Base-by-base conservation (phyloP, 2,329 filamentous ascomycete genomes). In the Fusarium camptoceras region DNA sequence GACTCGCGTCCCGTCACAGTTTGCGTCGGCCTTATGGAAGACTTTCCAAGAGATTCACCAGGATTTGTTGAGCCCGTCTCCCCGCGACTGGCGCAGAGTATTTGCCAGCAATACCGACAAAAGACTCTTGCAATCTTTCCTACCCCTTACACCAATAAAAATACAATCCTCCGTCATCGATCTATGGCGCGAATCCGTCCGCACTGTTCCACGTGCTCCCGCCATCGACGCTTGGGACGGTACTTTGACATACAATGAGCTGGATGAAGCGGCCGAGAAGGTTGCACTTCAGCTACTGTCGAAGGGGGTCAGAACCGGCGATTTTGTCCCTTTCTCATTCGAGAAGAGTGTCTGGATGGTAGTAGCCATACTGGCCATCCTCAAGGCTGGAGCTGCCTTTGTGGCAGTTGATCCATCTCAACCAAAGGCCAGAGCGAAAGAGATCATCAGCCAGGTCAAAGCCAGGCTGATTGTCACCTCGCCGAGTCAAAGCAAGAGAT, bases 301-400 rank as follows among this genome's bases (percentile, higher is more conserved):
- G 27, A 53, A 53, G 24, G 49, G 48, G 18, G 49, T 53, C 49
- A 53, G 31, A 28, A 37, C 24, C 1, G 31, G 49, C 8, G 49
- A 39, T 0, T 53, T 53, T 28, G 49, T 53, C 18, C 49, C 49
- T 39, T 53, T 53, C 6, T 53, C 49, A 53, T 53, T 53, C 14
- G 49, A 53, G 24, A 53, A 53, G 14, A 53, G 31, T 39, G 49
- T 28, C 49, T 53, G 34, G 49, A 39, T 53, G 49, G 34, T 41
- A 28, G 34, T 53, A 28, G 31, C 49, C 28, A 20, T 53, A 28
- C 24, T 53, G 22, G 22, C 49, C 34, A 41, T 53, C 22, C 31
- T 53, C 24, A 53, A 53, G 24, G 49, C 49, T 12, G 49, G 49
- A 15, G 49, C 49, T 20, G 49, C 49, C 18, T 53, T 53, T 41